Base-by-base conservation (phyloP, 2,329 filamentous ascomycete genomes). In the Aureobasidium mangrovei region DNA sequence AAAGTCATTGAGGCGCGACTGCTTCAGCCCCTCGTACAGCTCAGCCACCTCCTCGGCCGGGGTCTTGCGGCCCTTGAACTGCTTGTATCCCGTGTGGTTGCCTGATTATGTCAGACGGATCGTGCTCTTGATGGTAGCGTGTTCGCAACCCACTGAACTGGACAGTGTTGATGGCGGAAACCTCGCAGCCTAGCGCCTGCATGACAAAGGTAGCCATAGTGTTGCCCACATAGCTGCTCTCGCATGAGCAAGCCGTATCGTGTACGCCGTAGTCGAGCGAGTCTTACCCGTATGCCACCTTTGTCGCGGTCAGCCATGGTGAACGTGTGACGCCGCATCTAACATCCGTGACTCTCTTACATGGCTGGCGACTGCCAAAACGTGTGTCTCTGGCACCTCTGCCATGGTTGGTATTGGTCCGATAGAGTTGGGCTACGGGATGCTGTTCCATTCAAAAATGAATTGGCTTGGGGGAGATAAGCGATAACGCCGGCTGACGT, bases 171-270 rank as follows among this genome's bases (percentile, higher is more conserved):
- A 98, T 79, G 2, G 90, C 88, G 7, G 90, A 86, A 5, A 96
- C 91, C 64, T 98, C 91, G 66, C 90, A 96, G 45, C 93, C 93
- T 48, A 98, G 74, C 0, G 87, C 86, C 70, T 98, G 91, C 78
- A 98, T 85, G 61, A 91, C 88, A 66, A 95, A 94, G 1, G 90
- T 90, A 40, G 91, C 91, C 77, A 98, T 95, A 65, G 91, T 95
- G 70, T 98, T 98, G 49, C 93, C 93, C 61, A 98, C 93, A 78
- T 96, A 91, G 68, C 93, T 95, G 69, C 51, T 48, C 24, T 9
- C 6, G 35, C 9, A 10, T 65, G 43, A 64, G 59, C 41, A 44
- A 33, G 32, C 29, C 12, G 7, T 35, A 9, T 31, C 26, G 4
- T 18, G 35, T 53, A 44, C 54, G 53, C 57, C 53, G 31, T 54